These are phyloP conservation scores for Phytophthora pseudosyringae DNA, from an alignment of 352 stramenopile species.

Conservation along the genomic window DNA sequence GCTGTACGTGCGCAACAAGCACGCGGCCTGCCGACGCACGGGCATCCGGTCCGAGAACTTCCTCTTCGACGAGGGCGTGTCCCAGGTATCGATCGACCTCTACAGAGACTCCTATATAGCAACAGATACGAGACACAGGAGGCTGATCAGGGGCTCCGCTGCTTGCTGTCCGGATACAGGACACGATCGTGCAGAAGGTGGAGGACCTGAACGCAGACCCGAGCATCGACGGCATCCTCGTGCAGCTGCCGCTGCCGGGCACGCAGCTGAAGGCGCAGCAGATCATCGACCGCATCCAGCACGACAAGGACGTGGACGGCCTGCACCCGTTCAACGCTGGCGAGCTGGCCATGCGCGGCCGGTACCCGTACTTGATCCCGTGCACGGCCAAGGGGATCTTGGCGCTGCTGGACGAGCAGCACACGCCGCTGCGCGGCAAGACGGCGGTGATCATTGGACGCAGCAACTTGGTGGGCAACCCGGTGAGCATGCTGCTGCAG, in stretches of 20 bases:
- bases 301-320: constrained; percentile 98
- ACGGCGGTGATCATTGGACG: constrained; percentile 97
- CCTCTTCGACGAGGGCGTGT: constrained; percentile 68
- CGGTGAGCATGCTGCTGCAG: constrained; percentile 95
- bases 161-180: constrained; percentile 31
- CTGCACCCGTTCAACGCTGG: constrained; percentile 98
- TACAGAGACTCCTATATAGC: not conserved
- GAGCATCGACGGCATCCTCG: constrained; percentile 83
- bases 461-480: constrained; percentile 98
- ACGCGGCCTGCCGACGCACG: constrained; percentile 94
- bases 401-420: constrained; percentile 92
- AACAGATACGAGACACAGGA: not conserved
- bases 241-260: constrained; percentile 93
- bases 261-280: constrained; percentile 92
- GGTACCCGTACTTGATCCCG: constrained; percentile 90
- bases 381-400: constrained; percentile 99
- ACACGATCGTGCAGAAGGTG: constrained; percentile 68
- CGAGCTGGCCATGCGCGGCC: constrained; percentile 87
- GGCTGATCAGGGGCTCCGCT: not conserved
- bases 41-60: constrained; percentile 94
- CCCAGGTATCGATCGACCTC: constrained; percentile 48
- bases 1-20: constrained; percentile 99
- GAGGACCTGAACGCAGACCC: constrained; percentile 79
- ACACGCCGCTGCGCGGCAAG: constrained; percentile 93
- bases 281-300: constrained; percentile 94